A percentile compares a stretch with the other conserved stretches of the same genome.
These are phyloP conservation scores for Tetrapisispora nanseiensis DNA, from an alignment of 805 yeast genomes.

Conservation along the genomic window DNA sequence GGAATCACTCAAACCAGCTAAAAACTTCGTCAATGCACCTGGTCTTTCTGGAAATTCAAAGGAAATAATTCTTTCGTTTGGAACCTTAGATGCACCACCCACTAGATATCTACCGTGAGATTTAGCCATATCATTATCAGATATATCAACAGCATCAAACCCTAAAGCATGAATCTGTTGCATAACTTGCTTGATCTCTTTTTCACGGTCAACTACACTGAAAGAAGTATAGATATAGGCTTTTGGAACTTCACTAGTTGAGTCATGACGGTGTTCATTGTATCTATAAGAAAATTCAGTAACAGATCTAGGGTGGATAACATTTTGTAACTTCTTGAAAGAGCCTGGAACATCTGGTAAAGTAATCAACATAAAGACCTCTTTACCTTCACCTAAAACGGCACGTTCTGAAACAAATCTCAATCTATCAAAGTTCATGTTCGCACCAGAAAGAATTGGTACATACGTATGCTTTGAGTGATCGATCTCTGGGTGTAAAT, in stretches of 20 bases:
- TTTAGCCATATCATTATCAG: constrained; percentile 91
- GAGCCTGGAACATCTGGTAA: constrained; percentile 93
- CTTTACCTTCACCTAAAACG: constrained; percentile 95
- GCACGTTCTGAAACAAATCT: constrained; percentile 97
- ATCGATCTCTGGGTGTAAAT: constrained; percentile 54
- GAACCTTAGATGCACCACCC: constrained; percentile 74
- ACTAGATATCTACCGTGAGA: constrained; percentile 92
- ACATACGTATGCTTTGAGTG: constrained; percentile 64
- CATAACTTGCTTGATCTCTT: constrained; percentile 60
- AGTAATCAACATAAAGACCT: constrained; percentile 80
- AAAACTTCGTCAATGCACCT: constrained; percentile 79
- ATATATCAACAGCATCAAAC: constrained; percentile 70
- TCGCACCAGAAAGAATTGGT: constrained; percentile 90
- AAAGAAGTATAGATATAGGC: constrained; percentile 88
- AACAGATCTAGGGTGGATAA: constrained; percentile 78
- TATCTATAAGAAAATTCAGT: constrained; percentile 92
- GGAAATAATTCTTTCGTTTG: constrained; percentile 66
- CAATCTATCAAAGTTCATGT: constrained; percentile 94
- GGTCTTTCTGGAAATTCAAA: constrained; percentile 98
- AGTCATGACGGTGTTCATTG: constrained; percentile 33
- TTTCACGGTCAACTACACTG: constrained; percentile 64
- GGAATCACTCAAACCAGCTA: constrained; percentile 55
- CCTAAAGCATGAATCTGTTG: constrained; percentile 51
- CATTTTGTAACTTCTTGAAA: constrained; percentile 62
- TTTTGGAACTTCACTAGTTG: constrained; percentile 31